Base-by-base conservation (phyloP, 805 yeast species). In the Dipodascopsis uninucleata region DNA sequence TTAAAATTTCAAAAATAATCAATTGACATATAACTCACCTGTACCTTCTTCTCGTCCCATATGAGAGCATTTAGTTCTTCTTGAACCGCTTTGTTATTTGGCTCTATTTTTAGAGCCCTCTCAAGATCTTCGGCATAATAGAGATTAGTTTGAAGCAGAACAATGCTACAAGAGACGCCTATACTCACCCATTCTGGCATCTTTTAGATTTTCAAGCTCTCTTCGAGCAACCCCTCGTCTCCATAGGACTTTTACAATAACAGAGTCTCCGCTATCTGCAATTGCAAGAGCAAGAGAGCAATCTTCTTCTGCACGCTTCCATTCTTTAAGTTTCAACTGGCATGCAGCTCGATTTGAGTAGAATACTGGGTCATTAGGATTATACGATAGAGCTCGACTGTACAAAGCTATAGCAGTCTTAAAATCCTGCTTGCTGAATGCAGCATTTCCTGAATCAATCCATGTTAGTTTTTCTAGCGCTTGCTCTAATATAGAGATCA, bases 301-400 rank as follows among this genome's bases (percentile, higher is more conserved):
- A 45, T 75, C 79, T 16, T 61, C 59, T 2, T 74, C 56, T 2
- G 81, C 85, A 14, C 72, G 63, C 2, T 61, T 55, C 71, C 74
- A 79, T 25, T 73, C 71, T 4, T 65, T 56, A 3, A 78, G 59
- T 45, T 79, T 78, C 31, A 82, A 59, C 50, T 74, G 71, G n/a
- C 85, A 71, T 68, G 79, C 78, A 0, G 93, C 83, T 34, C 82
- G 64, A 58, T 84, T 84, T n/a, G 89, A 75, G 58, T 71, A 79
- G 1, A 79, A 65, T 0, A 81, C 71, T 0, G 88, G 72, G 48
- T 78, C 76, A 0, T 53, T 28, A 0, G 79, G 72, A 39, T 76
- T 76, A 14, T 69, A 25, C 6, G 63, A 63, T 28, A 81, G 68
- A 2, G 89, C 87, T 39, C 74, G 72, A 8, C 75, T 61, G 60